Evolutionary conservation across 352 stramenopile genomes (phyloP).

Genomic region (Globisporangium recalcitrans): DNA sequence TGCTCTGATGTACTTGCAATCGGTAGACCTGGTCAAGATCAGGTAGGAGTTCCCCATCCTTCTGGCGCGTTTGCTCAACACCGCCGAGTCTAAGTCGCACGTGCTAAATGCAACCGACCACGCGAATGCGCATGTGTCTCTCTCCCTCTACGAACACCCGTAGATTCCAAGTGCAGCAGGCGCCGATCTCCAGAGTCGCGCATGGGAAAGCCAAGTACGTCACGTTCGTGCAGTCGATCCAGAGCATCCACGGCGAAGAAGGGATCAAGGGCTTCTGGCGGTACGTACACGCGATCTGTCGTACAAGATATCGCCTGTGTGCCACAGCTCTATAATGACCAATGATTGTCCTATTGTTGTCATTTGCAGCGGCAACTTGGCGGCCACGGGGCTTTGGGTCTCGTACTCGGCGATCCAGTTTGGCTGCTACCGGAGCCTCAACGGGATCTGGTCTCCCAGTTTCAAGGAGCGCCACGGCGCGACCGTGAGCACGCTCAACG

Average conservation of each 20-base stretch:
- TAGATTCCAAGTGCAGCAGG: slow-evolving; percentile 73
- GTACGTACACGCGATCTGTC: not conserved
- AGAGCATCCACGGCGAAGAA: slow-evolving; percentile 76
- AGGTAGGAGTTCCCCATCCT: slow-evolving; percentile 17
- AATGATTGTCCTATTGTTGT: not conserved
- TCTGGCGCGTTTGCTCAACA: no score
- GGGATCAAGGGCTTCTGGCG: slow-evolving; percentile 78
- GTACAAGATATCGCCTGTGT: not conserved
- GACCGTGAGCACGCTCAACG: slow-evolving; percentile 66
- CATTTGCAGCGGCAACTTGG: slow-evolving; percentile 59
- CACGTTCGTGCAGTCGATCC: slow-evolving; percentile 46
- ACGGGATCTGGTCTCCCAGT: slow-evolving; percentile 28
- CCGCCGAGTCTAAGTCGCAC: no score
- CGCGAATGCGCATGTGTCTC: not conserved
- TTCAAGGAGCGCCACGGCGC: slow-evolving; percentile 19
- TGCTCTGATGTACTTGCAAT: not conserved
- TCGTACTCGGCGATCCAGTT: slow-evolving; percentile 83
- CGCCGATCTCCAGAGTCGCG: slow-evolving; percentile 28
- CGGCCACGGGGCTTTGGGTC: slow-evolving; percentile 72
- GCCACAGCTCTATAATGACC: not conserved
- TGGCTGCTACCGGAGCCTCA: slow-evolving; percentile 51
- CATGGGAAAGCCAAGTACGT: slow-evolving; percentile 39
- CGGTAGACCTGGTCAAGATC: slow-evolving; percentile 72
- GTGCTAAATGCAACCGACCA: not conserved
- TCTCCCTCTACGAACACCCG: not conserved